phyloP scores from a whole-genome alignment of 805 yeast genomes.

The Brettanomyces naardenensis region DNA sequence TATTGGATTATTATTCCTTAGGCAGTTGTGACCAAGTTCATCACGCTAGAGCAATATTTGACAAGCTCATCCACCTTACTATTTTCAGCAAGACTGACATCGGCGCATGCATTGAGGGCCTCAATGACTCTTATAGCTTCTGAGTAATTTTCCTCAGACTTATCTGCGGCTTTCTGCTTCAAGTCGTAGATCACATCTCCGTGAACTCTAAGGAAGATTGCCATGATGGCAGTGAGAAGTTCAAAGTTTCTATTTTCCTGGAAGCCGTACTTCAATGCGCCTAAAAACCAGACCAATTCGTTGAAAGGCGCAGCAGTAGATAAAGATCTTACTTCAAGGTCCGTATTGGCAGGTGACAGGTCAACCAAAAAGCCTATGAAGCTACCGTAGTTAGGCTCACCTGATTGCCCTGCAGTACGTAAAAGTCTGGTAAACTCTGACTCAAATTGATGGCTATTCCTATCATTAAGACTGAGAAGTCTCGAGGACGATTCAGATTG shows the following conservation, averaged over 20 bases:
- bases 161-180: conserved; percentile 10
- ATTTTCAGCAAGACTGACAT: conserved; percentile 31
- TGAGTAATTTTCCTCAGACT: conserved; percentile 21
- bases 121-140: conserved; percentile 24
- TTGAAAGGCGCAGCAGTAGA: conserved; percentile 54
- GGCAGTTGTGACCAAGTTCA: conserved; percentile 47
- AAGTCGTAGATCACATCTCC: conserved; percentile 58
- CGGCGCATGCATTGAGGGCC: conserved; percentile 42
- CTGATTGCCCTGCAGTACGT: conserved; percentile 38
- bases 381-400: conserved; percentile 30
- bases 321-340: conserved; percentile 80
- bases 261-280: conserved; percentile 60
- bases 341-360: conserved; percentile 71
- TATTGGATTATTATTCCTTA: too few relatives aligned
- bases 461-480: conserved; percentile 26
- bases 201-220: conserved; percentile 67
- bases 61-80: conserved; percentile 55
- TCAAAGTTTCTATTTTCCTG: conserved; percentile 57
- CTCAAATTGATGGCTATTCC: conserved; percentile 46
- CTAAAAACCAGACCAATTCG: conserved; percentile 59
- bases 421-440: conserved; percentile 63
- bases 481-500: conserved; percentile 17
- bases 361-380: conserved; percentile 49
- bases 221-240: conserved; percentile 71
- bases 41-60: conserved; percentile 77